These are phyloP conservation scores for Remersonia thermophila DNA, from an alignment of 2,329 filamentous ascomycete species.

Conservation along the genomic window DNA sequence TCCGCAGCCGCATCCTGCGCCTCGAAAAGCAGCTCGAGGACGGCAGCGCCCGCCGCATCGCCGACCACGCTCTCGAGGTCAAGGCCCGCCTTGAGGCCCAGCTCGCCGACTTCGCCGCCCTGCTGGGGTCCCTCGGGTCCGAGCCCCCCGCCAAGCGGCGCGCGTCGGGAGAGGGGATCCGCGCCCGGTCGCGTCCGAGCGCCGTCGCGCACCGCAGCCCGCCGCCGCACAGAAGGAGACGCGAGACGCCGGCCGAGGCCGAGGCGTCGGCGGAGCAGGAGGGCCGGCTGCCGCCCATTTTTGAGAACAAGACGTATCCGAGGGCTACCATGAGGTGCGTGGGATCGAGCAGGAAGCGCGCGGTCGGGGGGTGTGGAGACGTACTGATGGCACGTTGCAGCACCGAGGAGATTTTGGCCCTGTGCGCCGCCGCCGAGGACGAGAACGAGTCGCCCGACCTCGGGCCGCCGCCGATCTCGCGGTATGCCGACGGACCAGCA, in stretches of 20 bases:
- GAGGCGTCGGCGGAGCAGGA: constrained; percentile 39
- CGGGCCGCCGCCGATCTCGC: constrained; percentile 48
- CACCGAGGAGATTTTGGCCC: constrained; percentile 50
- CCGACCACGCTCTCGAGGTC: constrained; percentile 56
- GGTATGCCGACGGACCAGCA: no score
- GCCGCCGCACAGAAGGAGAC: constrained; percentile 33
- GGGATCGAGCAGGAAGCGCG: neutral
- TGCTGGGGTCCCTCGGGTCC: constrained; percentile 54
- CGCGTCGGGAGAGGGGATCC: constrained; percentile 29
- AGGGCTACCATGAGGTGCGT: constrained; percentile 56
- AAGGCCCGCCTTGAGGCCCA: constrained; percentile 61
- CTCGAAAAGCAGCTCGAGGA: constrained; percentile 56
- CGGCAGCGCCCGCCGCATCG: constrained; percentile 44
- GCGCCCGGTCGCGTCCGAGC: constrained; percentile 22
- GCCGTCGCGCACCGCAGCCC: constrained; percentile 28
- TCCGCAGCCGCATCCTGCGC: constrained; percentile 57
- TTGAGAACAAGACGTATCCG: constrained; percentile 56
- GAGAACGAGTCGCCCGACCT: constrained; percentile 55
- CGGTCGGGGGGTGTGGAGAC: no score
- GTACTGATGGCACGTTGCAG: constrained; percentile 28
- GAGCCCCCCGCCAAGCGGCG: constrained; percentile 43
- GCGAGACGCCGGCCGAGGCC: constrained; percentile 40
- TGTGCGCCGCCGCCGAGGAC: constrained; percentile 36
- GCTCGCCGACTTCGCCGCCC: constrained; percentile 53
- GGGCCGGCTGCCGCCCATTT: constrained; percentile 51